Percentiles rank a stretch among this genome's conserved stretches.
phyloP scores from a whole-genome alignment of 179 eudicot species.

The Corrigiola litoralis region DNA sequence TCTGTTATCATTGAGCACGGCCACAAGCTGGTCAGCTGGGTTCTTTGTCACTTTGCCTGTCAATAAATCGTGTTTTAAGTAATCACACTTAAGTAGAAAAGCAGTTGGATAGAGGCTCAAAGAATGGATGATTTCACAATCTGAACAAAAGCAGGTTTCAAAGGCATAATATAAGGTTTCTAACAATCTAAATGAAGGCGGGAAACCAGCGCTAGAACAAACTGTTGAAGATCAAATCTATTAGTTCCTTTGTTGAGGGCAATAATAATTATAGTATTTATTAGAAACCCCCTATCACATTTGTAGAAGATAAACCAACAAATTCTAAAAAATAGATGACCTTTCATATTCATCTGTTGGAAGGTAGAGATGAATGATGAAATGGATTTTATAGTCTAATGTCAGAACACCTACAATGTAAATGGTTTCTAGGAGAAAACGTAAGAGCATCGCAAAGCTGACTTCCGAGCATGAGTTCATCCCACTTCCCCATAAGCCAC shows the following conservation, averaged over 20 bases:
- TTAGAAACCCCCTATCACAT: too few species aligned
- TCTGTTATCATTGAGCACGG: constrained; percentile 54
- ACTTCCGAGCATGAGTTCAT: too few species aligned
- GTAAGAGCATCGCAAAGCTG: too few species aligned
- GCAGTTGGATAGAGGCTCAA: background rate
- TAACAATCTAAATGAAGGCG: background rate
- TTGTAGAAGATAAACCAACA: too few species aligned
- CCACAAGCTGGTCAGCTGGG: constrained; percentile 85
- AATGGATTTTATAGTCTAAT: too few species aligned
- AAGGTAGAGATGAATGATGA: too few species aligned
- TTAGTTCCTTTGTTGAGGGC: background rate
- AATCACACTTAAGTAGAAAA: background rate
- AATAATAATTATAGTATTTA: background rate
- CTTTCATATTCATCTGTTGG: too few species aligned
- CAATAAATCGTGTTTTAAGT: background rate
- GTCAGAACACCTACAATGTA: too few species aligned
- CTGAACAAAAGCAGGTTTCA: background rate
- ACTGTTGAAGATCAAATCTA: background rate
- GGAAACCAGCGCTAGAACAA: background rate
- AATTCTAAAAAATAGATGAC: too few species aligned
- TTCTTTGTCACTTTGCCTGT: constrained; percentile 59
- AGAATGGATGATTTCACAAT: too few species aligned
- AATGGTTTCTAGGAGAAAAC: too few species aligned
- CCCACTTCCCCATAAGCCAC: too few species aligned
- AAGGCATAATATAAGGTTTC: background rate